Conservation (phyloP, 139 green algal species). For the Tetraselmis chui region DNA sequence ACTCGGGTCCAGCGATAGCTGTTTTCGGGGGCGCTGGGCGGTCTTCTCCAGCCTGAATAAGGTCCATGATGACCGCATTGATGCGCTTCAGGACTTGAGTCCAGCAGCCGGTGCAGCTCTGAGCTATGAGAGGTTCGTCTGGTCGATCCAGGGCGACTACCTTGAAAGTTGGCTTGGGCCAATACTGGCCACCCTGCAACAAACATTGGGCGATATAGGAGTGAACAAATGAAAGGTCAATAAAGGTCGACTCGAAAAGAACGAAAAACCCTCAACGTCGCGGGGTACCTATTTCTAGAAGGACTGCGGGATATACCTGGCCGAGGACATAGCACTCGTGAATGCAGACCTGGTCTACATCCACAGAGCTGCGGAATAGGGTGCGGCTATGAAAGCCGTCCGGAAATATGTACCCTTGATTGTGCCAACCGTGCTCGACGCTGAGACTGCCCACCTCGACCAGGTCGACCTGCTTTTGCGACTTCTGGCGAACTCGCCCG, state of each 20-base stretch:
- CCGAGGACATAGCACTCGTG: conserved; percentile 80
- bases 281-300: too few relatives aligned
- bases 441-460: conserved; percentile 44
- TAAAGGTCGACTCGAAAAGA: too few relatives aligned
- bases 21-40: conserved; percentile 83
- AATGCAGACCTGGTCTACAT: conserved; percentile 53
- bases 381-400: conserved; percentile 70
- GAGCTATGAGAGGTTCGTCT: conserved; percentile 73
- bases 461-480: conserved; percentile 57
- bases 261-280: too few relatives aligned
- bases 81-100: conserved; percentile 81
- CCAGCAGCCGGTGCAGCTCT: conserved; percentile 86
- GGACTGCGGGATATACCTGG: too few relatives aligned
- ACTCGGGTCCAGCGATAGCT: conserved; percentile 88
- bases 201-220: too few relatives aligned
- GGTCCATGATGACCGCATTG: conserved; percentile 71
- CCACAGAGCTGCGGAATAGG: conserved; percentile 55
- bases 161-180: conserved; percentile 70
- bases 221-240: too few relatives aligned
- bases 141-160: conserved; percentile 68
- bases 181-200: conserved; percentile 51
- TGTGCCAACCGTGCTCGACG: conserved; percentile 63
- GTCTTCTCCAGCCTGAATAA: conserved; percentile 61
- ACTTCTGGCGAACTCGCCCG: conserved; percentile 74
- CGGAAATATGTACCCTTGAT: conserved; percentile 91